phyloP scores from a whole-genome alignment of 805 yeast species.

The Torulaspora delbrueckii region DNA sequence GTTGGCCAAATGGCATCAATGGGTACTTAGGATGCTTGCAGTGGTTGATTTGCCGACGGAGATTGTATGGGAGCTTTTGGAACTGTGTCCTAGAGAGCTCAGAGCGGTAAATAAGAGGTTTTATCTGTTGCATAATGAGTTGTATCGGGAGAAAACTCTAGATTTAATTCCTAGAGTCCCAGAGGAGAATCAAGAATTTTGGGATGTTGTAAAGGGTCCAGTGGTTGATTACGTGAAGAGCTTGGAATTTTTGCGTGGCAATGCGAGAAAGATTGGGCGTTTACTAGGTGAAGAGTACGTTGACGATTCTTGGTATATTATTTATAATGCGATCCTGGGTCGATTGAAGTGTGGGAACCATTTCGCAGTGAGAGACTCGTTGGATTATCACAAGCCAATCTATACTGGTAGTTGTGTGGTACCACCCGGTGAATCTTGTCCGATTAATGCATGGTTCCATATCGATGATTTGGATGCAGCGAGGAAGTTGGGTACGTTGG shows the following conservation, averaged over 20 bases:
- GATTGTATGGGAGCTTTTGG: slow-evolving; percentile 9
- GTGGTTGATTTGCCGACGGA: slow-evolving; percentile 10
- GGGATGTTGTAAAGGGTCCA: slow-evolving; percentile 8
- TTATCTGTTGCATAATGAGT: slow-evolving; percentile 15
- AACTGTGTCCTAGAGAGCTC: slow-evolving; percentile 11
- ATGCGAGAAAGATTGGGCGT: slow-evolving; percentile 6
- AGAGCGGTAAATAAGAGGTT: slow-evolving; percentile 8
- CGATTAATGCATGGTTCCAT: slow-evolving; percentile 22
- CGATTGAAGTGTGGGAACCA: slow-evolving; percentile 13
- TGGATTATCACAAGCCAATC: slow-evolving; percentile 13
- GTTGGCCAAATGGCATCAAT: neutral
- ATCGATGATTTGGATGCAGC: slow-evolving; percentile 15
- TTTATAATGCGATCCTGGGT: slow-evolving; percentile 14
- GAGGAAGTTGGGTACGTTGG: slow-evolving; percentile 11
- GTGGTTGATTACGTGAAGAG: slow-evolving; percentile 10
- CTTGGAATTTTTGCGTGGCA: slow-evolving; percentile 16
- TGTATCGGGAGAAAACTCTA: slow-evolving; percentile 13
- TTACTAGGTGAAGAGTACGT: slow-evolving; percentile 8
- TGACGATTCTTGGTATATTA: slow-evolving; percentile 23
- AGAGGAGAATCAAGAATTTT: slow-evolving; percentile 6
- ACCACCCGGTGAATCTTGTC: slow-evolving; percentile 5
- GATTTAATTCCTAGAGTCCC: slow-evolving; percentile 3
- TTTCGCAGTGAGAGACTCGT: slow-evolving; percentile 2
- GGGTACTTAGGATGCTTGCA: neutral
- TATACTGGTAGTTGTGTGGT: slow-evolving; percentile 10